Evolutionary conservation across 2,329 filamentous ascomycete genomes (phyloP), one percentile per base, ranked within the genome.

Genomic region (Colletotrichum tropicale): DNA sequence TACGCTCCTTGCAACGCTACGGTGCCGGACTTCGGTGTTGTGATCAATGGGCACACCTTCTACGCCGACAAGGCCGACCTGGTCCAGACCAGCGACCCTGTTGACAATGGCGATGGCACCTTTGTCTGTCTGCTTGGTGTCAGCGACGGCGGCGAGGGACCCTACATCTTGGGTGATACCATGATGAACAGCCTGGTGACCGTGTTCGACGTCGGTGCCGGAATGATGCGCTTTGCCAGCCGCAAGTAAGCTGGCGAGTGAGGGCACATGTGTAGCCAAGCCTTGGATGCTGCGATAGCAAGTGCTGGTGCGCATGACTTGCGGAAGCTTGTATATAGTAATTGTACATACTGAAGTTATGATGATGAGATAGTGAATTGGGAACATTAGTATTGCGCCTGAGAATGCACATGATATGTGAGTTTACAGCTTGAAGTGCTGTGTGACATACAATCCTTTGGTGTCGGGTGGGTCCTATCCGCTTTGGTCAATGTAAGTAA

Each of bases 161-260:
- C 80, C 2, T 79, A 80, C 30, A 71, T 81, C 4, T 75, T 83
- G 30, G 82, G 81, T 0, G 79, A 81, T 6, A 78, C 80, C 1
- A 82, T 82, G 34, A 60, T 83, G 69, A 79, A 79, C 9, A 81
- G 80, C 52, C 77, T 83, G 0, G 78, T 83, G 10, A 80, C 81
- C 7, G 82, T 83, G 1, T 83, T 83, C 52, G 82, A 83, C 43
- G 77, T 83, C 0, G 81, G 79, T 1, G 76, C 78, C 5, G 76
- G 71, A 0, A 80, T 82, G 77, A 83, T 83, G 80, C 74, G 81
- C 30, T 83, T 83, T 69, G 81, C 81, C 0, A 26, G 36, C 26
- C 64, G 64, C 24, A 4, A 66, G 64, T 66, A 4, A 66, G 64
- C 58, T 48, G 16, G 18, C 2, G 0, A 4, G 9, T 43, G 16